Conservation (phyloP, 495 filamentous ascomycete species). For the Aspergillus kassunensis region DNA sequence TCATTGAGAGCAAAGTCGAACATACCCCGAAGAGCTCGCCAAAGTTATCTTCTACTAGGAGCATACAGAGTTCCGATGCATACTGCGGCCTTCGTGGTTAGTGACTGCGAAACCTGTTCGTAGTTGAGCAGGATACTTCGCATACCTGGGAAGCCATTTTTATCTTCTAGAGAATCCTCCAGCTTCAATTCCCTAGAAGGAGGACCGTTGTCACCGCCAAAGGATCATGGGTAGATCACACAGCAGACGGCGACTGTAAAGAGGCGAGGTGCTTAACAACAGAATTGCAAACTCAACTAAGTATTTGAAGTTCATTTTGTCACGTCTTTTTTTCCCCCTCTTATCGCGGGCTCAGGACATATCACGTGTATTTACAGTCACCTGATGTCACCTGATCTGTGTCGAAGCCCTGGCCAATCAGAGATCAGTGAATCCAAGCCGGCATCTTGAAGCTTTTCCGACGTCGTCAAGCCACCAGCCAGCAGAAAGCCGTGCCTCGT, state of each 20-base stretch:
- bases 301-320: no score
- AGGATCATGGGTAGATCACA: conserved; percentile 31
- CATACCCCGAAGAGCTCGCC: conserved; percentile 88
- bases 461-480: conserved; percentile 30
- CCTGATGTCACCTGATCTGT: conserved; percentile 34
- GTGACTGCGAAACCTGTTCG: conserved; percentile 23
- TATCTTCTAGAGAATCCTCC: conserved; percentile 63
- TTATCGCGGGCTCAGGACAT: conserved; percentile 34
- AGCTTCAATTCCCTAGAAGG: conserved; percentile 63
- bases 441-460: conserved; percentile 38
- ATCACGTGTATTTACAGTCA: no score
- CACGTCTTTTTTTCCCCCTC: conserved; percentile 29
- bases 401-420: conserved; percentile 42
- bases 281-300: no score
- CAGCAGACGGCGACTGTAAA: not conserved
- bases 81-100: conserved; percentile 42
- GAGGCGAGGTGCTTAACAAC: not conserved
- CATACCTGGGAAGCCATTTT: conserved; percentile 54
- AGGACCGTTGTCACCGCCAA: conserved; percentile 59
- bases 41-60: conserved; percentile 83
- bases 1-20: conserved; percentile 10
- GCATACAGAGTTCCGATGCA: conserved; percentile 75
- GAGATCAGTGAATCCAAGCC: conserved; percentile 37
- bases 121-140: not conserved
- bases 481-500: no score